Percentiles rank a stretch among this genome's conserved stretches.
Conservation (phyloP, 2,329 filamentous ascomycete species). For the Tolypocladium capitatum region DNA sequence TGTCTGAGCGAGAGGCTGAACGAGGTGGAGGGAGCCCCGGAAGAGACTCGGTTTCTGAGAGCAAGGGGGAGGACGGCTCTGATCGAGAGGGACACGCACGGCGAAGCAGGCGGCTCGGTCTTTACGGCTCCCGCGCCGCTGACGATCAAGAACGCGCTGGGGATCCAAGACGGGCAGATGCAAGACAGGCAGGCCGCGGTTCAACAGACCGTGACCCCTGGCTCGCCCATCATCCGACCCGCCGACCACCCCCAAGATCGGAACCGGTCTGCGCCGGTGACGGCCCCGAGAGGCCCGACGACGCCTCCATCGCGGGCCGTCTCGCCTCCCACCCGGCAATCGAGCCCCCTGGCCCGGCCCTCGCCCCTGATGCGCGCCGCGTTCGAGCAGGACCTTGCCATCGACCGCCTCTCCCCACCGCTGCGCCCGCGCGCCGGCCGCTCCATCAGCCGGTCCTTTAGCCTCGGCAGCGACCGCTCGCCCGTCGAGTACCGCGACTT, state of each 20-base stretch:
- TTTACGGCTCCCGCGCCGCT: slow-evolving; percentile 5
- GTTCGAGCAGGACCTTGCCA: slow-evolving; percentile 24
- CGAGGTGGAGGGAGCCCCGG: slow-evolving; percentile 19
- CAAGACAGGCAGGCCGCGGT: slow-evolving; percentile 10
- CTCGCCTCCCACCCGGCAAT: slow-evolving; percentile 15
- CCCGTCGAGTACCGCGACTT: slow-evolving; percentile 21
- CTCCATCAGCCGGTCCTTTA: slow-evolving; percentile 21
- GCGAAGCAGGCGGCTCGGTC: background rate
- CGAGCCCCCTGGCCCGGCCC: slow-evolving; percentile 15
- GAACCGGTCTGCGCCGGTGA: background rate
- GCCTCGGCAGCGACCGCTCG: slow-evolving; percentile 18
- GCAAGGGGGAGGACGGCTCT: slow-evolving; percentile 14
- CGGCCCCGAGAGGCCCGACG: background rate
- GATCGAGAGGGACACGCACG: slow-evolving; percentile 6
- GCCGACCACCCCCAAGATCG: slow-evolving; percentile 8
- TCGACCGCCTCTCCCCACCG: slow-evolving; percentile 24
- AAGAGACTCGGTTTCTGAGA: slow-evolving; percentile 16
- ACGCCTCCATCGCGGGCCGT: slow-evolving; percentile 13
- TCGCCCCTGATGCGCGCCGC: slow-evolving; percentile 21
- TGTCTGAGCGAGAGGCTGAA: slow-evolving; percentile 41
- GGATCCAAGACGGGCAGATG: slow-evolving; percentile 19
- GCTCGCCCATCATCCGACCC: slow-evolving; percentile 18
- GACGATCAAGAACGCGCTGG: slow-evolving; percentile 17
- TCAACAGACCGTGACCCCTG: slow-evolving; percentile 9
- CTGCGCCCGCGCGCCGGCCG: slow-evolving; percentile 15